These are phyloP conservation scores for Blastocystis sp. DNA, from an alignment of 352 stramenopile genomes.

Conservation along the genomic window DNA sequence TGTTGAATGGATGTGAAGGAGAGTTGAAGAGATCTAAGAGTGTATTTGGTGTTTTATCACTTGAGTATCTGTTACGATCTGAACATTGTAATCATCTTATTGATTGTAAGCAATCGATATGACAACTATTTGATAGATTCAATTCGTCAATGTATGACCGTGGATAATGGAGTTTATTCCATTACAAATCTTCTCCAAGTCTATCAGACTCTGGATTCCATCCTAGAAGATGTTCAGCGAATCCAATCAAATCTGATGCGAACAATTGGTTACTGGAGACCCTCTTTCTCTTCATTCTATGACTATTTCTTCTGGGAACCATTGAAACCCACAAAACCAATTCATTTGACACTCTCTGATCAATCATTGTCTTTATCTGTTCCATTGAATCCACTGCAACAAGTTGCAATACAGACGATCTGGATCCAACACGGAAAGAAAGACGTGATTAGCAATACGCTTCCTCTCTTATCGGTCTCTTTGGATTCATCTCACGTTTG, in stretches of 20 bases:
- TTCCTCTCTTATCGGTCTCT: background rate
- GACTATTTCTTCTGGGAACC: constrained; percentile 24
- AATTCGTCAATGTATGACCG: too few relatives aligned
- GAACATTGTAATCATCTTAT: background rate
- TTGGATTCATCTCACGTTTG: background rate
- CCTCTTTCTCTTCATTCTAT: constrained; percentile 17
- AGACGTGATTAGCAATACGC: background rate
- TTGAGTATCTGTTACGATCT: background rate
- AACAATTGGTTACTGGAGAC: background rate
- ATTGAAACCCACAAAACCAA: background rate
- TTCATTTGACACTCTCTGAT: background rate
- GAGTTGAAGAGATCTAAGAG: background rate
- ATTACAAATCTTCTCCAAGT: too few relatives aligned
- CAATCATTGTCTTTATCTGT: background rate
- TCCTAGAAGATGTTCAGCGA: too few relatives aligned
- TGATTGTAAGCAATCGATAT: background rate
- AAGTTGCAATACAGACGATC: too few relatives aligned
- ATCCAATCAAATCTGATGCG: too few relatives aligned
- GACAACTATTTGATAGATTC: too few relatives aligned
- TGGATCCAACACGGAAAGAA: too few relatives aligned
- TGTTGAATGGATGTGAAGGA: background rate
- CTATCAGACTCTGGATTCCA: too few relatives aligned
- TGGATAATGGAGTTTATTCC: too few relatives aligned
- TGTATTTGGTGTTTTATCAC: background rate
- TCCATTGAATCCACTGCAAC: background rate